A percentile compares a stretch with the other conserved stretches of the same genome.
These are phyloP conservation scores for Apiospora malaysiana DNA, from an alignment of 2,329 filamentous ascomycete genomes.

Conservation along the genomic window DNA sequence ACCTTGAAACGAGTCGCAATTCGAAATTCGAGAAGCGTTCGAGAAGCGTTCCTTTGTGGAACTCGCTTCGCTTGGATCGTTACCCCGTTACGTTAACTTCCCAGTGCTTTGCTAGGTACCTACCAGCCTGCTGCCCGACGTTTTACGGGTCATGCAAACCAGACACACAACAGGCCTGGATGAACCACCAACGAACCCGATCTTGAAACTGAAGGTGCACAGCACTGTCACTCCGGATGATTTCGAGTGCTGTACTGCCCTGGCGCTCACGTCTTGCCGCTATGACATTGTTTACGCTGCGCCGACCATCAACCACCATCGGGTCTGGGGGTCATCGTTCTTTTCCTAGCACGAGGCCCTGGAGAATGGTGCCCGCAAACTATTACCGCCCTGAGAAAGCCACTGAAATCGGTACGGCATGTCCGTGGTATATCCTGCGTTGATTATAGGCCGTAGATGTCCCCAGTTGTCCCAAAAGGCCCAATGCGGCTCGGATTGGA, in stretches of 20 bases:
- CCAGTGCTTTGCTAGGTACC: too few relatives aligned
- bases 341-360: background rate
- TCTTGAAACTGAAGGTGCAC: background rate
- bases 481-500: background rate
- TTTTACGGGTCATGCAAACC: conserved; percentile 1
- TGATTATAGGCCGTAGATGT: background rate
- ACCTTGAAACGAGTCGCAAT: background rate
- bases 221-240: conserved; percentile 8
- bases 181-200: background rate
- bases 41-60: background rate
- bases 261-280: background rate
- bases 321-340: background rate
- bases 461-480: background rate
- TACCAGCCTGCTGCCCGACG: background rate
- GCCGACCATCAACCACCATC: background rate
- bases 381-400: background rate
- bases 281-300: background rate
- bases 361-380: background rate
- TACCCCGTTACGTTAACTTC: background rate
- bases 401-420: background rate
- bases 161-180: background rate
- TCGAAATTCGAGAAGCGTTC: conserved; percentile 12
- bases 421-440: background rate
- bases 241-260: background rate
- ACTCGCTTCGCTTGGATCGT: background rate